Evolutionary conservation across 2,329 filamentous ascomycete genomes (phyloP), one percentile per base, ranked within the genome.

Genomic region (Apiospora malaysiana): DNA sequence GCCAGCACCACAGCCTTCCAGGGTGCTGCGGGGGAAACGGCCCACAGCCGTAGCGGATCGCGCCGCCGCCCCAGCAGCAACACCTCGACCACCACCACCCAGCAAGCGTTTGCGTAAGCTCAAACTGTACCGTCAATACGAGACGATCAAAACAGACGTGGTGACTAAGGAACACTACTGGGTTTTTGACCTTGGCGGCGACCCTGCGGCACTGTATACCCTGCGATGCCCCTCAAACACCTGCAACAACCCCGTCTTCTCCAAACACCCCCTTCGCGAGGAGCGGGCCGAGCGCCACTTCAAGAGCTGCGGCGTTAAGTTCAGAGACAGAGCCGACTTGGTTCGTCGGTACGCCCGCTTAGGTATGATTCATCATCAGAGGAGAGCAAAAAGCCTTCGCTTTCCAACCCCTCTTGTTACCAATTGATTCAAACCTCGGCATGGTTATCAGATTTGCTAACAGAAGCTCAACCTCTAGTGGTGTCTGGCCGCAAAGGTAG

Each of bases 101-200:
- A 56, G 8, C 18, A 56, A 18, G 51, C 51, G 51, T 4, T 7
- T 56, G 5, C 12, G 16, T 23, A 49, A 21, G 10, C 10, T 12
- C 12, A 14, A 18, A 27, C 49, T 16, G 12, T 23, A 21, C 16
- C 16, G 27, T 21, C 32, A 32, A 47, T 46, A 37, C 4, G 32
- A 27, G 14, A 45, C 66, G 9, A 71, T 71, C 37, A 71, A 67
- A 10, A 69, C 56, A 8, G 21, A 27, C 66, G 27, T 43, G 12
- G 67, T 72, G n/a, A 42, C 16, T n/a, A 72, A 68, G 40, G 59
- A 47, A 1, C 70, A 65, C n/a, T 71, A 72, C 42, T 72, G 71
- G 71, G 42, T 72, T 68, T 72, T 72, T 9, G 69, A 70, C 42
- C 51, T 69, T 40, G 32, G 18, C 4, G 27, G 18, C 37, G 7